Conservation (phyloP, 306 rosid species). For the Rosa lucieae region DNA sequence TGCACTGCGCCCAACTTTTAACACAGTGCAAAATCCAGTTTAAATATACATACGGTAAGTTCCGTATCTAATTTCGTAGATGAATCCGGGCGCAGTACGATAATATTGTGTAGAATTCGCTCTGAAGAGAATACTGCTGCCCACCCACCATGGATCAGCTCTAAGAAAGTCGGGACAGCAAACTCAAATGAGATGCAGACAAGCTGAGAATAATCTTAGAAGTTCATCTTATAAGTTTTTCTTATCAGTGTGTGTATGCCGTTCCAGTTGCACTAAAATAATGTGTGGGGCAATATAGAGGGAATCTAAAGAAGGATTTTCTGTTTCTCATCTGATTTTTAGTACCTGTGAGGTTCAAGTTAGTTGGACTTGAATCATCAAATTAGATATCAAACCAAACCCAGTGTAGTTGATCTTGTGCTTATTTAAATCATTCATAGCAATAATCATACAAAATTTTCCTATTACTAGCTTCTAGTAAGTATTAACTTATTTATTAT, state of each 20-base stretch:
- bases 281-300: neutral
- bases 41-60: neutral
- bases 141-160: neutral
- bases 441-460: neutral
- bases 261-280: conserved; percentile 3
- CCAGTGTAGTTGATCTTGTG: neutral
- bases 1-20: neutral
- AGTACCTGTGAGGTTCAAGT: neutral
- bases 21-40: neutral
- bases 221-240: neutral
- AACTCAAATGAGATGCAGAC: neutral
- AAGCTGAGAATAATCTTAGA: neutral
- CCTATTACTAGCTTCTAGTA: neutral
- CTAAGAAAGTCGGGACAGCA: neutral
- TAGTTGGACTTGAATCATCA: neutral
- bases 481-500: no score
- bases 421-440: neutral
- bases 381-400: neutral
- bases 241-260: neutral
- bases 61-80: neutral
- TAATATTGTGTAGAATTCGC: neutral
- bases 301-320: conserved; percentile 5
- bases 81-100: neutral
- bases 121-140: neutral
- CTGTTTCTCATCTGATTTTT: neutral